Evolutionary conservation across 1,139 yeast genomes (phyloP), one percentile per base, ranked within the genome.

Genomic region (Yamadazyma diospyri): DNA sequence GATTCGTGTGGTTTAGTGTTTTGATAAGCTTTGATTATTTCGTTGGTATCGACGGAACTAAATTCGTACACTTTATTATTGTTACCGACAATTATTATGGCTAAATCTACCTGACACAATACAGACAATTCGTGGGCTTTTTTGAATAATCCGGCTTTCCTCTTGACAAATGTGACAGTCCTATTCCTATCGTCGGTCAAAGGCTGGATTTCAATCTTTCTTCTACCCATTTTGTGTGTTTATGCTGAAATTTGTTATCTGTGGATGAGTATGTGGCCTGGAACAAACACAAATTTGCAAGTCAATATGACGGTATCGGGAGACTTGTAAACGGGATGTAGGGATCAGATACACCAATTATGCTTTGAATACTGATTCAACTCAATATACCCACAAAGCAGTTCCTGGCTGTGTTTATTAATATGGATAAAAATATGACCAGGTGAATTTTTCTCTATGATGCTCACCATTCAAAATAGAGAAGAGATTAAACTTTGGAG

Each of bases 61-160:
- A 81, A 89, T 59, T 89, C 96, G 55, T 82, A 85, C 28, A 85
- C 70, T 50, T 77, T 78, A 46, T 85, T 82, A 59, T 86, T 87
- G 51, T 77, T 77, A n/a, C 95, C 95, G 29, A 88, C 70, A 20
- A 92, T 87, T 16, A 92, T 78, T 21, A 92, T 94, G 2, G 97
- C 94, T 32, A 92, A 71, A 53, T 92, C 97, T 6, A 88, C 95
- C 44, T 87, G 94, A 56, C 98, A 89, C 34, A 92, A 68, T 14
- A 89, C 89, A 1, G 97, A 81, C 39, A 92, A 70, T 59, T 92
- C 98, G 53, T 89, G 94, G 1, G 98, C 98, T 58, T 92, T 92
- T 55, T 92, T 92, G 65, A 92, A 89, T 30, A 92, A 67, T 1
- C 98, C 98, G 0, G 95, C 94, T 57, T 89, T 92, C 36, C 98